These are phyloP conservation scores for Entophlyctis helioformis DNA, from an alignment of 192 early-diverging fungal genomes.

Conservation along the genomic window DNA sequence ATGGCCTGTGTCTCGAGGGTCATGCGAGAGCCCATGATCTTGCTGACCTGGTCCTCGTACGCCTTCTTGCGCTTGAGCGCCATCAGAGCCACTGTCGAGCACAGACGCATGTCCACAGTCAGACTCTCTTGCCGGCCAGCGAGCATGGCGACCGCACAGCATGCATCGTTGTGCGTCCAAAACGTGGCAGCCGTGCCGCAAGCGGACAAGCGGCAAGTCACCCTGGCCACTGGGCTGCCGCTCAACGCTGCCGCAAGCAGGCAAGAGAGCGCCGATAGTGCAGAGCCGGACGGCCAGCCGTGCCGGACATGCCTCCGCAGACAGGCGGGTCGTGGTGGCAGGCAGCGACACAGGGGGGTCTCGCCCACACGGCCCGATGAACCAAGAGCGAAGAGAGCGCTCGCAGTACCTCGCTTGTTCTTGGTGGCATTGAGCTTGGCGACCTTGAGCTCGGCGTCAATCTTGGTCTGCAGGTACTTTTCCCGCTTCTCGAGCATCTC, in stretches of 20 bases:
- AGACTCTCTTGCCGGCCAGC: background rate
- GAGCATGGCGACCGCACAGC: no score
- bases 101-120: background rate
- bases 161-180: no score
- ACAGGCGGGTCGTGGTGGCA: no score
- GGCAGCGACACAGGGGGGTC: no score
- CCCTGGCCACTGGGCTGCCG: no score
- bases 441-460: conserved; percentile 71
- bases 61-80: conserved; percentile 92
- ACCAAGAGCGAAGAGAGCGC: no score
- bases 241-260: no score
- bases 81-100: conserved; percentile 66
- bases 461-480: conserved; percentile 71
- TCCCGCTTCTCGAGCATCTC: conserved; percentile 95
- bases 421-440: conserved; percentile 85
- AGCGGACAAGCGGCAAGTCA: background rate
- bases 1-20: conserved; percentile 90
- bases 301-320: no score
- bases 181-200: background rate
- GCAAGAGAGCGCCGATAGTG: no score
- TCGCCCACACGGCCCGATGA: no score
- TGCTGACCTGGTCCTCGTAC: conserved; percentile 74
- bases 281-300: no score
- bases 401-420: conserved; percentile 77
- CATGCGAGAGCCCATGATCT: conserved; percentile 76